A percentile compares a stretch with the other conserved stretches of the same genome.
Conservation (phyloP, 768 basidiomycete species). For the Mycena venus region DNA sequence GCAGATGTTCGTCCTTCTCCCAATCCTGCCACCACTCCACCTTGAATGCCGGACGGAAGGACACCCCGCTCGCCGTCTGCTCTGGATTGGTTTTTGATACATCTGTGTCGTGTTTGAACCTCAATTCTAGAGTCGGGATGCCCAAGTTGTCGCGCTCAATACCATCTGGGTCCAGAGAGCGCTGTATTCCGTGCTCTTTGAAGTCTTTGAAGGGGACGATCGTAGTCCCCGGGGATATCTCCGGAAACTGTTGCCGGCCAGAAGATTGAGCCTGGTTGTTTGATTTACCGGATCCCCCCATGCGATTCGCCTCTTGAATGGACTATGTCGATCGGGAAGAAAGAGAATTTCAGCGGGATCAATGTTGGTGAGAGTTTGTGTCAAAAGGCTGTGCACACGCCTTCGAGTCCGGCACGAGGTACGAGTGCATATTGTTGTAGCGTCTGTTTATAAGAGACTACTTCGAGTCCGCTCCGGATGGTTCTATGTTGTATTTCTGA, state of each 20-base stretch:
- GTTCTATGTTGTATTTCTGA: too few relatives aligned
- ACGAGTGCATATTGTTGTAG: too few relatives aligned
- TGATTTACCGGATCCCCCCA: not conserved
- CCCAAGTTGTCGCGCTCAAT: constrained; percentile 19
- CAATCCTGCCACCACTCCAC: constrained; percentile 26
- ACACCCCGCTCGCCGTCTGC: not conserved
- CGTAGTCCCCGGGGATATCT: constrained; percentile 50
- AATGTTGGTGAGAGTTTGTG: too few relatives aligned
- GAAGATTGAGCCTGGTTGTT: not conserved
- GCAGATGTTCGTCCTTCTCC: constrained; percentile 7
- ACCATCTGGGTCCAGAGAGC: constrained; percentile 32
- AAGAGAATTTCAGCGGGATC: too few relatives aligned
- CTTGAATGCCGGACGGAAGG: not conserved
- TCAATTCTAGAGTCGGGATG: constrained; percentile 16
- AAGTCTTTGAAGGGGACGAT: constrained; percentile 61
- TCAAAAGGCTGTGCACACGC: too few relatives aligned
- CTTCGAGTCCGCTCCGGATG: too few relatives aligned
- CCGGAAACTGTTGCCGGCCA: constrained; percentile 50
- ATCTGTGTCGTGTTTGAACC: constrained; percentile 61
- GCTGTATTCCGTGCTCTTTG: constrained; percentile 50
- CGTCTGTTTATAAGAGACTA: too few relatives aligned
- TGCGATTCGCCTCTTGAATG: not conserved
- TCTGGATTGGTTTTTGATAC: constrained; percentile 65
- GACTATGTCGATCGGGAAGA: too few relatives aligned
- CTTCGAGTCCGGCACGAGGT: too few relatives aligned